phyloP scores from a whole-genome alignment of 805 yeast genomes.

The Pichia nakasei region DNA sequence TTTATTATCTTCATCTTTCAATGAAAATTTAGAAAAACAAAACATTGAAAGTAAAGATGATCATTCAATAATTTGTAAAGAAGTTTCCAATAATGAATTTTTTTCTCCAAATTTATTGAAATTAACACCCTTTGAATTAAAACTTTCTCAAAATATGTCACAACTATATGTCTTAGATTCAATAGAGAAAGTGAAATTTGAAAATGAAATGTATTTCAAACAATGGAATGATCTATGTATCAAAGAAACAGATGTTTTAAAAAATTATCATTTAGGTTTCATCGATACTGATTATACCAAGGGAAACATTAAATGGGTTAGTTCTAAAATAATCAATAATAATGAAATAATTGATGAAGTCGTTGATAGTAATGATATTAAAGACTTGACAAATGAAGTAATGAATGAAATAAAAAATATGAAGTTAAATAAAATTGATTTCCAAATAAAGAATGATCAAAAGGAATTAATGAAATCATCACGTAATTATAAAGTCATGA shows the following conservation, averaged over 20 bases:
- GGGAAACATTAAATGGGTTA: constrained; percentile 2
- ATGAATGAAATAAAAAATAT: not conserved
- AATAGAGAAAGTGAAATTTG: not conserved
- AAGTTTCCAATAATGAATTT: not conserved
- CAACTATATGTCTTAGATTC: constrained; percentile 3
- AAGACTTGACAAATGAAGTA: too few species aligned
- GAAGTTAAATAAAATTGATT: not conserved
- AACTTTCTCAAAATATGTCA: constrained; percentile 1
- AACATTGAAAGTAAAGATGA: not conserved
- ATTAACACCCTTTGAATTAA: constrained; percentile 8
- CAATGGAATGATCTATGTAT: constrained; percentile 2
- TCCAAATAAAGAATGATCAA: not conserved
- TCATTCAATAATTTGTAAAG: not conserved
- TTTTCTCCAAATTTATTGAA: constrained; percentile 7
- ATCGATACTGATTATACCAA: constrained; percentile 2
- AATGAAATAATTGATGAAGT: not conserved
- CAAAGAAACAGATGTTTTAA: not conserved
- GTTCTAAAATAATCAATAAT: not conserved
- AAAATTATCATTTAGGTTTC: constrained; percentile 5
- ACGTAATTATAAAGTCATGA: not conserved
- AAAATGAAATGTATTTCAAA: not conserved
- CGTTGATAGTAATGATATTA: not conserved
- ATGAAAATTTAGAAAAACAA: not conserved
- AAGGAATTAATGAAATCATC: not conserved
- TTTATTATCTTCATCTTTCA: not conserved